phyloP scores from a whole-genome alignment of 805 yeast genomes.

The Starmerella floricola region DNA sequence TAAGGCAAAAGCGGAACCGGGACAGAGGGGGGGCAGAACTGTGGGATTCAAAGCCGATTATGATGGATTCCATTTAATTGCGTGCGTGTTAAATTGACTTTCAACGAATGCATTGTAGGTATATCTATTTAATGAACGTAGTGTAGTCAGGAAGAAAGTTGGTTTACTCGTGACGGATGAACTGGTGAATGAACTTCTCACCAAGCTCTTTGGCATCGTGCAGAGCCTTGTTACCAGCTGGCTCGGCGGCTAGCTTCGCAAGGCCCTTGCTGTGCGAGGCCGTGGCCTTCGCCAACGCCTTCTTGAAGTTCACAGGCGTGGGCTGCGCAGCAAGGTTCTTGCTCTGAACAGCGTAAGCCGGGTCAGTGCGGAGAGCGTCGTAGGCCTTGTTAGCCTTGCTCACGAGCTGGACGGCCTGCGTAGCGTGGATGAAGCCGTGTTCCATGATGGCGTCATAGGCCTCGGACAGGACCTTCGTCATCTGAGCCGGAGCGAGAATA shows the following conservation, averaged over 20 bases:
- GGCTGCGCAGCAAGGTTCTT: conserved; percentile 10
- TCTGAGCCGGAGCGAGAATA: conserved; percentile 14
- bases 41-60: no score
- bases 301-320: conserved; percentile 12
- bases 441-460: conserved; percentile 13
- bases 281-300: conserved; percentile 2
- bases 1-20: neutral
- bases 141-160: no score
- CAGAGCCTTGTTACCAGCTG: conserved; percentile 8
- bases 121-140: neutral
- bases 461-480: conserved; percentile 10
- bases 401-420: conserved; percentile 9
- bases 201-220: conserved; percentile 6
- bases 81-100: no score
- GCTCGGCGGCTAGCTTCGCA: conserved; percentile 11
- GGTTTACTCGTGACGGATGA: neutral
- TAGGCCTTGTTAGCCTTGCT: conserved; percentile 11
- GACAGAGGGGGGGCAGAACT: no score
- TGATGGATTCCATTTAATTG: no score
- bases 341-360: conserved; percentile 13
- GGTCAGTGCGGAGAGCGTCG: conserved; percentile 13
- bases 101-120: neutral
- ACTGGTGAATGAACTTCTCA: conserved; percentile 8
- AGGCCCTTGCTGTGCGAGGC: conserved; percentile 9
- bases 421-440: conserved; percentile 15